Evolutionary conservation across 306 rosid species (phyloP), one percentile per base, ranked within the genome.

Genomic region (Trichosanthes truncata): DNA sequence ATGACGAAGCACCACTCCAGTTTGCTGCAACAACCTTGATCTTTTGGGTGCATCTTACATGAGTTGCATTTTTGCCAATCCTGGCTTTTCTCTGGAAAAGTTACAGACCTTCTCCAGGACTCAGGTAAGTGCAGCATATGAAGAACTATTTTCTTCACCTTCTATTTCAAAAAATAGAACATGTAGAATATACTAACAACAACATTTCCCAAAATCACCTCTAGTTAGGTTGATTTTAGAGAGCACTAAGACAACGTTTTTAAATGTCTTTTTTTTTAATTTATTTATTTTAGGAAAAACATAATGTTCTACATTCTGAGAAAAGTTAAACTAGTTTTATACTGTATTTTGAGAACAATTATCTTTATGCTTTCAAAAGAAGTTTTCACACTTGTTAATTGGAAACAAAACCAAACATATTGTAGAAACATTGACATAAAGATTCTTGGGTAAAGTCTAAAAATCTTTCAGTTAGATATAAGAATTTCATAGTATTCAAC

Each of bases 21-120:
- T 89, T 86, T 80, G 93, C 93, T 63, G 94, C 92, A 77, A 92
- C 97, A 57, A 94, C 85, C 96, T 87, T 63, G 84, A 85, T 73
- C 92, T 87, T 84, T 81, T 85, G 78, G 82, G 72, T 36, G 55
- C 75, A 40, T 80, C 91, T 3, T 81, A 88, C 48, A 82, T 82
- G 80, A 84, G 61, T 46, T 88, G 97, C 68, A 73, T 73, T 73
- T 45, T 41, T 26, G 74, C 76, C 65, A 83, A 55, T 56, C 82
- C 73, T 74, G 81, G 10, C 26, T 91, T 85, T 87, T 87, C 94
- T 3, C 56, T 85, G 10, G 63, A 84, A 14, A 85, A 53, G 89
- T 86, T 94, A 82, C 88, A 46, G 2, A 74, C 49, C 57, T 92
- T 94, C 56, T 85, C 91, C 48, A 79, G 38, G 67, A 78, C 93